Conservation (phyloP, 768 basidiomycete genomes). For the Rhizopogon sp. region DNA sequence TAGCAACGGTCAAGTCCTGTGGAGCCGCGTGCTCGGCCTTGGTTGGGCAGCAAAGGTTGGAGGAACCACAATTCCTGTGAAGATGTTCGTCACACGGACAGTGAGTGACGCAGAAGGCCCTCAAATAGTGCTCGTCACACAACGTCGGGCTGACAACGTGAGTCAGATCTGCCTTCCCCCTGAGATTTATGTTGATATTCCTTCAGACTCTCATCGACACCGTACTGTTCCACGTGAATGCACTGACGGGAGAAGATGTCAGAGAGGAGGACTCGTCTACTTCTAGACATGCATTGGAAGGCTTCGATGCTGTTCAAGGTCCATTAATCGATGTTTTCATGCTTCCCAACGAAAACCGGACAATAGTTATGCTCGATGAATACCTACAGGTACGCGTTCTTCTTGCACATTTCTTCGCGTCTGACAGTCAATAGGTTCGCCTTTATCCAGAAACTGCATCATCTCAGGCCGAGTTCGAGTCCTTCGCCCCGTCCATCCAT, state of each 20-base stretch:
- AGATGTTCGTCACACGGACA: conserved; percentile 50
- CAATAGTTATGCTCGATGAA: conserved; percentile 68
- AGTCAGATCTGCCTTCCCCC: conserved; percentile 15
- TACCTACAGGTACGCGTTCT: conserved; percentile 57
- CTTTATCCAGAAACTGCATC: conserved; percentile 59
- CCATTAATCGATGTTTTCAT: conserved; percentile 56
- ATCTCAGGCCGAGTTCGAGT: conserved; percentile 39
- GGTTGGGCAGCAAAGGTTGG: conserved; percentile 61
- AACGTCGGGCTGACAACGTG: conserved; percentile 60
- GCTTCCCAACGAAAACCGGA: conserved; percentile 39
- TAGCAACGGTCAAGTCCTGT: conserved; percentile 68
- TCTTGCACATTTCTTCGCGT: background rate
- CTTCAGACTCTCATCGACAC: conserved; percentile 59
- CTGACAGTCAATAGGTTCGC: conserved; percentile 39
- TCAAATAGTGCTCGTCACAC: conserved; percentile 58
- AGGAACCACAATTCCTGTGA: conserved; percentile 51
- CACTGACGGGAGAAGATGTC: conserved; percentile 69
- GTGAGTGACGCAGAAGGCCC: conserved; percentile 40
- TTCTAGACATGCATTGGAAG: conserved; percentile 42
- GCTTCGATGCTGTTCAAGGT: conserved; percentile 56
- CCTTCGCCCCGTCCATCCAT: conserved; percentile 41
- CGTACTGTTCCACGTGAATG: conserved; percentile 71
- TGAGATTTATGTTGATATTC: background rate
- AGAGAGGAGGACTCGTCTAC: conserved; percentile 8
- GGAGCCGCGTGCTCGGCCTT: conserved; percentile 74